These are phyloP conservation scores for Hymenoscyphus repandus DNA, from an alignment of 2,329 filamentous ascomycete species.

Conservation along the genomic window DNA sequence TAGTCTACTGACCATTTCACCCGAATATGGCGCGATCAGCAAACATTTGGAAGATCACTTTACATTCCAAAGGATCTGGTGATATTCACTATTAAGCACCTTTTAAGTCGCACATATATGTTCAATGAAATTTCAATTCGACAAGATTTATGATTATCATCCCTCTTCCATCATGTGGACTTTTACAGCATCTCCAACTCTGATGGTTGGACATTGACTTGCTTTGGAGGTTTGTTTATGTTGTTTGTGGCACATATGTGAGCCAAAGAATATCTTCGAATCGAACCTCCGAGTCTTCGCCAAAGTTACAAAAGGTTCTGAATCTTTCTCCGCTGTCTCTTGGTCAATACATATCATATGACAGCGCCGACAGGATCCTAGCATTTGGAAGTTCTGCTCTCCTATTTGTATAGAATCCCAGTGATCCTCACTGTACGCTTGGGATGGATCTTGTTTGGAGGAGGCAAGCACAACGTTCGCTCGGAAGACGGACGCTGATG, in stretches of 20 bases:
- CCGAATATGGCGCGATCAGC: no score
- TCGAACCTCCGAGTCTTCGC: conserved; percentile 79
- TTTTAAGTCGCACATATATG: no score
- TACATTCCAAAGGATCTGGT: no score
- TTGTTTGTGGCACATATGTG: conserved; percentile 59
- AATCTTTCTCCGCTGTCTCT: conserved; percentile 66
- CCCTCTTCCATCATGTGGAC: conserved; percentile 1
- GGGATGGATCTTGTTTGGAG: conserved; percentile 31
- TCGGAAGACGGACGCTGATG: conserved; percentile 72
- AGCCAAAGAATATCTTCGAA: conserved; percentile 85
- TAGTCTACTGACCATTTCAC: no score
- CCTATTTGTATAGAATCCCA: conserved; percentile 70
- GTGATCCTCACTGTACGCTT: conserved; percentile 72
- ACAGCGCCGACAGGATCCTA: conserved; percentile 82
- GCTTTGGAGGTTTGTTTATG: conserved; percentile 11
- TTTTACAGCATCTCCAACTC: conserved; percentile 41
- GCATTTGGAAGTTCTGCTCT: conserved; percentile 56
- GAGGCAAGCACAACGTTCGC: conserved; percentile 75
- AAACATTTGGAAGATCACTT: no score
- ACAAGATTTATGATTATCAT: not conserved
- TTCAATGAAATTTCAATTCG: no score
- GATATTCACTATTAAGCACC: no score
- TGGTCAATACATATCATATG: conserved; percentile 97
- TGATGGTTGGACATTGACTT: conserved; percentile 39
- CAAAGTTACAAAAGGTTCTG: conserved; percentile 80